Evolutionary conservation across 345 rosid species (phyloP).

Genomic region (Diplotaxis tenuifolia): DNA sequence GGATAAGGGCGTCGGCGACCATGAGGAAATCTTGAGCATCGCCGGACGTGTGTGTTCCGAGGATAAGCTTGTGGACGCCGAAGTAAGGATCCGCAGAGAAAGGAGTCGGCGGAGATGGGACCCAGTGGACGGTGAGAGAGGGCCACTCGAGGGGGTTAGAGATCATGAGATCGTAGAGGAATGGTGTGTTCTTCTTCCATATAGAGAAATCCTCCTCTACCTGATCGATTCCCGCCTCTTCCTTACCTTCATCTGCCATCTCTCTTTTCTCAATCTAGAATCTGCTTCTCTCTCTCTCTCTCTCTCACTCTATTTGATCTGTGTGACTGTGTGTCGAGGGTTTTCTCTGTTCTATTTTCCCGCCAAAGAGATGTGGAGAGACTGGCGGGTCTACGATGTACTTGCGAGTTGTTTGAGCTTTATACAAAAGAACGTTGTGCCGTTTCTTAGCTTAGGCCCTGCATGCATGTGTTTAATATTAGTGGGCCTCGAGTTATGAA

Average conservation of each 20-base stretch:
- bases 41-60: constrained; percentile 90
- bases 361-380: constrained; percentile 17
- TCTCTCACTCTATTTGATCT: background rate
- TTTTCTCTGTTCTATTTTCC: constrained; percentile 28
- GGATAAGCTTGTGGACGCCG: constrained; percentile 59
- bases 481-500: background rate
- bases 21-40: constrained; percentile 64
- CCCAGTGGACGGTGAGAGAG: constrained; percentile 94
- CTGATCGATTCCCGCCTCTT: constrained; percentile 48
- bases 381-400: background rate
- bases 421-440: background rate
- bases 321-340: background rate
- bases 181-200: constrained; percentile 67
- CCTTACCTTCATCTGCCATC: constrained; percentile 47
- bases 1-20: constrained; percentile 73
- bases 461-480: background rate
- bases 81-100: constrained; percentile 51
- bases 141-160: constrained; percentile 96
- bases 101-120: constrained; percentile 53
- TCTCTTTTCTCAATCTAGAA: background rate
- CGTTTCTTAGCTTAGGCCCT: background rate
- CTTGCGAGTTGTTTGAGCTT: background rate
- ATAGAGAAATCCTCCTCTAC: constrained; percentile 79
- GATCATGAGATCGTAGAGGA: constrained; percentile 81
- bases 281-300: background rate